phyloP scores from a whole-genome alignment of 495 filamentous ascomycete species.

The Lophiotrema nucula region DNA sequence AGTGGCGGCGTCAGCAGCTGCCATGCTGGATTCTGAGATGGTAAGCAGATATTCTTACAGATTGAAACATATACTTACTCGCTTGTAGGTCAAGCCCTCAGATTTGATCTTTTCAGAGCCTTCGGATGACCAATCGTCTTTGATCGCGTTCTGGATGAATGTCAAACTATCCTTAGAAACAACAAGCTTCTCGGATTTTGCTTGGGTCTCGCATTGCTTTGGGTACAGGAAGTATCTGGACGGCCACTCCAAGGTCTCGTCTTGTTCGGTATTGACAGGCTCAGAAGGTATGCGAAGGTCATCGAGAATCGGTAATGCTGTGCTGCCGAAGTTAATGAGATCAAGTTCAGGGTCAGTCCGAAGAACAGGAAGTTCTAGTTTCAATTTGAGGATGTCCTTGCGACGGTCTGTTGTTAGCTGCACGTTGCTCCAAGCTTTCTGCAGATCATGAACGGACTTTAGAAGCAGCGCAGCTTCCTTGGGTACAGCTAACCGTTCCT shows the following conservation, averaged over 20 bases:
- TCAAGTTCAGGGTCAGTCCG: conserved; percentile 36
- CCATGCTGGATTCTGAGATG: conserved; percentile 38
- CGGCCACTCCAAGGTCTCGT: conserved; percentile 53
- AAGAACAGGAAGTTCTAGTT: conserved; percentile 36
- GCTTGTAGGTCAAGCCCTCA: conserved; percentile 1
- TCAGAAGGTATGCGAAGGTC: conserved; percentile 44
- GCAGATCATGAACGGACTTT: conserved; percentile 7
- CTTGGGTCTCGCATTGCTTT: conserved; percentile 24
- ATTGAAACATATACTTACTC: conserved; percentile 16
- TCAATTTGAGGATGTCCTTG: conserved; percentile 12
- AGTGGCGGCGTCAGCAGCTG: conserved; percentile 59
- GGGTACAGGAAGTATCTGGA: conserved; percentile 36
- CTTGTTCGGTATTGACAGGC: conserved; percentile 46
- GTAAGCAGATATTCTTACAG: neutral
- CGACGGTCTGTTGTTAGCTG: neutral
- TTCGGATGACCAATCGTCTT: conserved; percentile 13
- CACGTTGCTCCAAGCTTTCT: neutral
- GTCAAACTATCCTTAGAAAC: conserved; percentile 43
- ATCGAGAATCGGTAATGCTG: conserved; percentile 8
- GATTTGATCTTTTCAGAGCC: conserved; percentile 24
- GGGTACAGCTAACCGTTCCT: conserved; percentile 27
- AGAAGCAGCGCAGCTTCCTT: conserved; percentile 23
- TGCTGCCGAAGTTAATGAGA: conserved; percentile 33
- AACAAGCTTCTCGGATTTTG: conserved; percentile 48
- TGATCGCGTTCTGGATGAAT: conserved; percentile 44